phyloP scores from a whole-genome alignment of 2,329 filamentous ascomycete species.

The Fusarium ambrosium region DNA sequence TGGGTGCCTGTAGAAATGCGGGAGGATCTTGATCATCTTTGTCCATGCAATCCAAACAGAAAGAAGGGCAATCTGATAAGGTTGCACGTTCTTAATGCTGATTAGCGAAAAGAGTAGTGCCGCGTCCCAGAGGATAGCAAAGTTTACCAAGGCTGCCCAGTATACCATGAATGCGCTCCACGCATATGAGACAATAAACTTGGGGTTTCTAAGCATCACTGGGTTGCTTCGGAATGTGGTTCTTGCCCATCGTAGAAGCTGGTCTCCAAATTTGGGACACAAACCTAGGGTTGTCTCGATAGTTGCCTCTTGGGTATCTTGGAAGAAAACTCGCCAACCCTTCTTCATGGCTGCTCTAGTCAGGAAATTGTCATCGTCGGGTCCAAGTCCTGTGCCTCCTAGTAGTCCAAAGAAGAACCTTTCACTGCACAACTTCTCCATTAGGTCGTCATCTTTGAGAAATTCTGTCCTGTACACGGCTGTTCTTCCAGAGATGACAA shows the following conservation, averaged over 20 bases:
- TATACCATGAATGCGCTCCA: slow-evolving; percentile 72
- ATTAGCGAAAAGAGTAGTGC: slow-evolving; percentile 53
- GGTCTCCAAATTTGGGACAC: slow-evolving; percentile 62
- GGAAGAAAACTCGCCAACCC: slow-evolving; percentile 68
- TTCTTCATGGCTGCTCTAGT: slow-evolving; percentile 66
- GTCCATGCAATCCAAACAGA: slow-evolving; percentile 64
- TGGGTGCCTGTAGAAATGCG: slow-evolving; percentile 66
- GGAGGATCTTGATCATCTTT: slow-evolving; percentile 70
- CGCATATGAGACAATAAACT: slow-evolving; percentile 29
- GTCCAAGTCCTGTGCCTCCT: slow-evolving; percentile 54
- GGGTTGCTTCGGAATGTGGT: slow-evolving; percentile 71
- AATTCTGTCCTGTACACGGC: slow-evolving; percentile 64
- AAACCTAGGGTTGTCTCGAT: slow-evolving; percentile 68
- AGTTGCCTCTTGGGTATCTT: slow-evolving; percentile 61
- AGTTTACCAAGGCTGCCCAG: slow-evolving; percentile 66
- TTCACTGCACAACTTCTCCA: slow-evolving; percentile 62
- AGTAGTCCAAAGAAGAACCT: slow-evolving; percentile 60
- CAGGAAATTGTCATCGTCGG: slow-evolving; percentile 73
- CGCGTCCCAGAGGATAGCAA: slow-evolving; percentile 66
- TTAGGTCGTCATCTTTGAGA: slow-evolving; percentile 59
- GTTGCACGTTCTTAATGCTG: not conserved
- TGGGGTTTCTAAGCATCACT: slow-evolving; percentile 61
- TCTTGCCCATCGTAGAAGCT: slow-evolving; percentile 69
- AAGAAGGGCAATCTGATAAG: slow-evolving; percentile 26
- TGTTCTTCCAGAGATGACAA: slow-evolving; percentile 70